These are phyloP conservation scores for Chrysanthemum lavandulifolium DNA, from an alignment of 129 eudicot species.

Conservation along the genomic window DNA sequence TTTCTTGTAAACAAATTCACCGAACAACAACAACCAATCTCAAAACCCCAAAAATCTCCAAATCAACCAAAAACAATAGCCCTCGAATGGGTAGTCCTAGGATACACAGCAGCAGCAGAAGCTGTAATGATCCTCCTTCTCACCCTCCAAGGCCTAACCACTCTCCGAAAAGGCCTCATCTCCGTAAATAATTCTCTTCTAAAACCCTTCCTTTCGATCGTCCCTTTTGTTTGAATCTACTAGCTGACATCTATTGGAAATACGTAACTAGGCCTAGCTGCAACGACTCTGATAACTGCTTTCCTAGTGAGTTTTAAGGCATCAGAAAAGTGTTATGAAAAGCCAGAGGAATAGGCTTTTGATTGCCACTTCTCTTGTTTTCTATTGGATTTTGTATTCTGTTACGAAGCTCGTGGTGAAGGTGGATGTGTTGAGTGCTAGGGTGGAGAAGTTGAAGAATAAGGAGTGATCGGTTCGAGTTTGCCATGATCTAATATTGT, in stretches of 20 bases:
- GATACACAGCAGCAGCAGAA: constrained; percentile 89
- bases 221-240: constrained; percentile 70
- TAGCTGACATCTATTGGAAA: constrained; percentile 85
- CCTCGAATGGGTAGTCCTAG: constrained; percentile 80
- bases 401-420: constrained; percentile 70
- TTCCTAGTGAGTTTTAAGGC: constrained; percentile 81
- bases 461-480: too few relatives aligned
- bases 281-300: constrained; percentile 43
- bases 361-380: constrained; percentile 60
- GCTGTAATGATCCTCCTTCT: constrained; percentile 77
- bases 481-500: too few relatives aligned
- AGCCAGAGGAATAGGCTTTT: constrained; percentile 67
- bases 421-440: too few relatives aligned
- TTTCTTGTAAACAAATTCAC: too few relatives aligned
- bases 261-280: constrained; percentile 80
- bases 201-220: constrained; percentile 76
- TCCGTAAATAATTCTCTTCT: constrained; percentile 62
- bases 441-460: too few relatives aligned
- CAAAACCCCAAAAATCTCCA: too few relatives aligned
- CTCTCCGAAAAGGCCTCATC: constrained; percentile 70
- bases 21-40: too few relatives aligned
- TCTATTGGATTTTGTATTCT: constrained; percentile 80
- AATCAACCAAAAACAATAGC: constrained; percentile 35
- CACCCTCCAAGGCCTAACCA: constrained; percentile 65
- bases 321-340: constrained; percentile 86